Conservation (phyloP, 179 eudicot genomes). For the Gypsophila paniculata region DNA sequence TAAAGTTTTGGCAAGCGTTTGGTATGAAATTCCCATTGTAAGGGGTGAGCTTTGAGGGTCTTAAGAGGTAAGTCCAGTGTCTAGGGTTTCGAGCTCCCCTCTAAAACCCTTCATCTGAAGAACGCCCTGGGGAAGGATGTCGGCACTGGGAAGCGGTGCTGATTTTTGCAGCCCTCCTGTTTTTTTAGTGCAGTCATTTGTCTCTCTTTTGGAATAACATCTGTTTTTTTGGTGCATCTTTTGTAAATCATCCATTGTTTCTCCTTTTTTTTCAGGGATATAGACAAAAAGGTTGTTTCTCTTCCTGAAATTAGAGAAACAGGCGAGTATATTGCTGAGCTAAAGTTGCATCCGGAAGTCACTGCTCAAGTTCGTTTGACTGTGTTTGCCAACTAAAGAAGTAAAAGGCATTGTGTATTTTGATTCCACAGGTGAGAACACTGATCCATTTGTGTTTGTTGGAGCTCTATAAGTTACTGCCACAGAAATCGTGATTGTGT, state of each 20-base stretch:
- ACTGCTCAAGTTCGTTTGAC: conserved; percentile 65
- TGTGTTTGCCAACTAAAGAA: conserved; percentile 58
- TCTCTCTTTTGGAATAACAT: no score
- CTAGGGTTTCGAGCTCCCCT: not conserved
- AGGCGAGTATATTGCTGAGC: conserved; percentile 77
- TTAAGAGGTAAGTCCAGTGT: not conserved
- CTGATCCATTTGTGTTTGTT: not conserved
- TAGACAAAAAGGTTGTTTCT: conserved; percentile 67
- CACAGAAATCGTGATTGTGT: not conserved
- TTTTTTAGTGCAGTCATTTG: no score
- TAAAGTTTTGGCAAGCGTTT: no score
- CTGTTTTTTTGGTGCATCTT: not conserved
- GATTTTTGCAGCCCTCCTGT: no score
- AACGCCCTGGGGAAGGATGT: no score
- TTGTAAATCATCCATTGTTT: not conserved
- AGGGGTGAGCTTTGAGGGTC: no score
- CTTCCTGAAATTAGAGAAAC: conserved; percentile 89
- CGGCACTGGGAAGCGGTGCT: no score
- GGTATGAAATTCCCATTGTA: no score
- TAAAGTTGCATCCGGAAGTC: conserved; percentile 90
- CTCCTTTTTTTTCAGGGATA: conserved; percentile 48
- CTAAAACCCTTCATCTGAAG: not conserved
- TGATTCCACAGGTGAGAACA: conserved; percentile 18
- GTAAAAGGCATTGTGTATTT: conserved; percentile 1
- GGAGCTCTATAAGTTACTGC: conserved; percentile 1